These are phyloP conservation scores for Hypseocharis bilobata DNA, from an alignment of 441 rosid genomes.

Conservation along the genomic window DNA sequence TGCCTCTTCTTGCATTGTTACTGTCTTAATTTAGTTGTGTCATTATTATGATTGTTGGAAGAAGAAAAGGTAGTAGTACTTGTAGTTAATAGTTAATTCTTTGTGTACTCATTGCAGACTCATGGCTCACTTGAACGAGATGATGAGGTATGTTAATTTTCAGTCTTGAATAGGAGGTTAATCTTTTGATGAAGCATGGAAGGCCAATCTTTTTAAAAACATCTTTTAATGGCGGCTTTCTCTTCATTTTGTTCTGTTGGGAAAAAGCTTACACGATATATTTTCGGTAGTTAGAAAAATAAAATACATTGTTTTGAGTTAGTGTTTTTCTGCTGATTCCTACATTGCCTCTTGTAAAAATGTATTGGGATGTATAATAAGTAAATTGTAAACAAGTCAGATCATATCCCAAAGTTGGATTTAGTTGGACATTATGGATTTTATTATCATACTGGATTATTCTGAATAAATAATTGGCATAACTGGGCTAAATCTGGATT, in stretches of 20 bases:
- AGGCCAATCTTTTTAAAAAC: background rate
- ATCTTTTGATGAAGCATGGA: constrained; percentile 9
- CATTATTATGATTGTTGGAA: background rate
- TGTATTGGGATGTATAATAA: background rate
- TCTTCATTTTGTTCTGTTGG: background rate
- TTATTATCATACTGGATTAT: background rate
- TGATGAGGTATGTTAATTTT: constrained; percentile 66
- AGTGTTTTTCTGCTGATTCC: background rate
- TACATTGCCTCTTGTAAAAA: background rate
- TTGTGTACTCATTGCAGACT: constrained; percentile 40
- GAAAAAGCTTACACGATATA: background rate
- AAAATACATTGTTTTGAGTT: background rate
- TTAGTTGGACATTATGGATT: background rate
- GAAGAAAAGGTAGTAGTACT: too few species aligned
- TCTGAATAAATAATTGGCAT: background rate
- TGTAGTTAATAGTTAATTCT: too few species aligned
- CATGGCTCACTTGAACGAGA: constrained; percentile 75
- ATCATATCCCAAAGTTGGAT: background rate
- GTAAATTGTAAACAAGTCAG: background rate
- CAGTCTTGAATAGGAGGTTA: constrained; percentile 9
- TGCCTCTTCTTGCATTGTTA: background rate
- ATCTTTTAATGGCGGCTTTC: background rate
- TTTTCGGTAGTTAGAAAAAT: background rate
- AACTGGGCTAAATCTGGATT: too few species aligned
- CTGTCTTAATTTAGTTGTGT: background rate